Evolutionary conservation across 306 rosid species (phyloP).

Genomic region (Quercus robur): DNA sequence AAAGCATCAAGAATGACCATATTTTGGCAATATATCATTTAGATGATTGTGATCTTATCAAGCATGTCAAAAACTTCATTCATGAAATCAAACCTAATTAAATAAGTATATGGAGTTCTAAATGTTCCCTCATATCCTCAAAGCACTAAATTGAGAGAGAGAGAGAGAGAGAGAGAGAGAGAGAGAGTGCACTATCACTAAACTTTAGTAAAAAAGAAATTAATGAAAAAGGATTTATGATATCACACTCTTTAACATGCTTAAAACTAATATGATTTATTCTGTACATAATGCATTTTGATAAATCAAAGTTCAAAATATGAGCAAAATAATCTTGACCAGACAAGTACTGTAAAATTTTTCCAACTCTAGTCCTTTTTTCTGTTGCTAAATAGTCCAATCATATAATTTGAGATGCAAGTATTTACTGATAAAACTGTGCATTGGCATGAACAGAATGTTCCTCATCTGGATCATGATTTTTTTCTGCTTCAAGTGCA

Average conservation of each 20-base stretch:
- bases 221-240: background rate
- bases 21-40: constrained; percentile 7
- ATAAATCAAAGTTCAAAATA: background rate
- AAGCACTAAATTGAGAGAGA: background rate
- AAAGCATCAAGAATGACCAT: constrained; percentile 11
- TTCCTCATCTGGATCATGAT: constrained; percentile 58
- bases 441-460: constrained; percentile 59
- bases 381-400: no score
- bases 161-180: background rate
- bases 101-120: constrained; percentile 16
- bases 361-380: background rate
- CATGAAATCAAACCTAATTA: constrained; percentile 4
- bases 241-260: background rate
- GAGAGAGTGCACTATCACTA: background rate
- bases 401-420: constrained; percentile 7
- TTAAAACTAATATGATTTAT: background rate
- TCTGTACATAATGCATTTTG: background rate
- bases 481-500: constrained; percentile 62
- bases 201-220: background rate
- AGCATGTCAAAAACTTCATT: constrained; percentile 8
- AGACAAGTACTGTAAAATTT: constrained; percentile 4
- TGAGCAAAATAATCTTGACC: background rate
- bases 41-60: background rate
- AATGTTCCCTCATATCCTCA: constrained; percentile 13
- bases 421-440: constrained; percentile 52